Conservation (phyloP, 257 asterid genomes). For the Datura wrightii region DNA sequence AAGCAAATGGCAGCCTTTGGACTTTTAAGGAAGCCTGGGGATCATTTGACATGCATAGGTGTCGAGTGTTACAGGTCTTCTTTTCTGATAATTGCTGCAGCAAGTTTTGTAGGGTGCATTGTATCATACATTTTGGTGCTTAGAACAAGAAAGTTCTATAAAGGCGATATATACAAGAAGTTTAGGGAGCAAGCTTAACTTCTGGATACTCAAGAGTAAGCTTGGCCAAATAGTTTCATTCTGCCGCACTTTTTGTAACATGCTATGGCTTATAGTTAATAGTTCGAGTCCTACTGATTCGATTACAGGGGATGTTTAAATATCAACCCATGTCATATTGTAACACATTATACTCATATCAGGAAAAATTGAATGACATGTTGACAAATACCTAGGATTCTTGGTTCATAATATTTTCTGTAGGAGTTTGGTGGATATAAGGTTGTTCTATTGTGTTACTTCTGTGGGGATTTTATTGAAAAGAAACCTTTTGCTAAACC, state of each 20-base stretch:
- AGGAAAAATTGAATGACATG: neutral
- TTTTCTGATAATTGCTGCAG: conserved; percentile 65
- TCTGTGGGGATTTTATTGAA: neutral
- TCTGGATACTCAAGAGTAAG: neutral
- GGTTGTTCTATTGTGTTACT: conserved; percentile 10
- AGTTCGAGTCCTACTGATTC: neutral
- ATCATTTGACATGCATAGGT: conserved; percentile 65
- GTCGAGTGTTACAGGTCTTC: conserved; percentile 59
- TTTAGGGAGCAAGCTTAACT: conserved; percentile 48
- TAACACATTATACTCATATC: conserved; percentile 4
- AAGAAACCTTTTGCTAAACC: neutral
- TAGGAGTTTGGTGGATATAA: neutral
- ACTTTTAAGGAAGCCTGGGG: conserved; percentile 38
- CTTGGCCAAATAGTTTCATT: neutral
- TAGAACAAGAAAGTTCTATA: conserved; percentile 69
- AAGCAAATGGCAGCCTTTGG: conserved; percentile 30
- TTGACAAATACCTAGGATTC: conserved; percentile 13
- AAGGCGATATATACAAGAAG: conserved; percentile 73
- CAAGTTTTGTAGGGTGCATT: conserved; percentile 61
- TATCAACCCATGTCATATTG: neutral
- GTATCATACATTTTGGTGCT: conserved; percentile 65
- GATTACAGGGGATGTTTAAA: neutral
- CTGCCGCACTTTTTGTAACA: conserved; percentile 27
- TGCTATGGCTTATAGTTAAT: conserved; percentile 14
- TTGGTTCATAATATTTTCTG: neutral